Base-by-base conservation (phyloP, 495 filamentous ascomycete genomes). In the Staphylotrichum longicolle region DNA sequence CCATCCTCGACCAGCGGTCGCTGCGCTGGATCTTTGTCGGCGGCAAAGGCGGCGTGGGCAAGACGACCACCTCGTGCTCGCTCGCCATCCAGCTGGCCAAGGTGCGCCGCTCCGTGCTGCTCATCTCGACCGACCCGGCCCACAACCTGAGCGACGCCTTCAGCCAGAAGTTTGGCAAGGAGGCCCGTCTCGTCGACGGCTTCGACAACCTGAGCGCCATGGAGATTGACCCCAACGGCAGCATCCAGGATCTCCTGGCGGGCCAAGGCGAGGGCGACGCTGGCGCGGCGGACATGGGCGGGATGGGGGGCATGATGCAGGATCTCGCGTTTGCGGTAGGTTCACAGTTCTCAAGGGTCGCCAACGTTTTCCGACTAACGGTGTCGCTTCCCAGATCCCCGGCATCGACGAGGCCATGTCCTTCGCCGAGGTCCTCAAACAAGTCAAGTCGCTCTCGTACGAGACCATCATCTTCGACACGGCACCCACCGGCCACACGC, bases 331-430 rank as follows among this genome's bases (percentile, higher is more conserved):
- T 86, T 67, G 83, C 82, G 33, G 83, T 85, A 74, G 41, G 82
- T 72, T n/a, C n/a, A n/a, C n/a, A n/a, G n/a, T n/a, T n/a, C 37
- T 10, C 1, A 27, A 27, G 20, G 1, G 20, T 27, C 20, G 20
- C 20, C 20, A 27, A 27, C 20, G 1, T 27, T 27, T 41, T 41
- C 12, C 12, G 44, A n/a, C 66, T 70, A 11, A 71, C 68, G 12
- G 15, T 35, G 11, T 5, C 5, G 37, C 7, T 1, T 14, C n/a
- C 56, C 67, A 97, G 92, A 98, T 98, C 47, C 94, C 94, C 55
- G 94, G 94, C 75, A 93, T 99, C 59, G 94, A 99, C 74, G 94
- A 99, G 75, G 94, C 94, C 70, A 98, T 98, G 95, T 97, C 94
- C 53, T 99, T 98, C 70, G 94, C 94, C 68, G 94, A 98, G 77